phyloP scores from a whole-genome alignment of 2,329 filamentous ascomycete genomes.

The Magnaporthiopsis incrustans region DNA sequence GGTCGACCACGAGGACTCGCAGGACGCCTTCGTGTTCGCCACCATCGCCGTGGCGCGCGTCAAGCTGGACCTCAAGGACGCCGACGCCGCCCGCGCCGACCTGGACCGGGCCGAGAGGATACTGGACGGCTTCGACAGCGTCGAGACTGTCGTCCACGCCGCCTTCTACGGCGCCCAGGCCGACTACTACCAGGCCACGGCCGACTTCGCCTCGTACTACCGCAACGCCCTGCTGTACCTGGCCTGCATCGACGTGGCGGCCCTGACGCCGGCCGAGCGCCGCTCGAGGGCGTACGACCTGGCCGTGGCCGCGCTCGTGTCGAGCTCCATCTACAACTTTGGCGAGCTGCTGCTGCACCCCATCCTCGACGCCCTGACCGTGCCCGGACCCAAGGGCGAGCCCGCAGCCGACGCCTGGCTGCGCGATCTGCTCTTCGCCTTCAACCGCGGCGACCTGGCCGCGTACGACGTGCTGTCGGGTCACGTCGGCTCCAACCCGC shows the following conservation, averaged over 20 bases:
- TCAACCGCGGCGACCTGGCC: slow-evolving; percentile 87
- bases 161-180: slow-evolving; percentile 94
- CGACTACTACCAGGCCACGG: slow-evolving; percentile 87
- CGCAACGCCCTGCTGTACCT: slow-evolving; percentile 96
- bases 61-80: slow-evolving; percentile 71
- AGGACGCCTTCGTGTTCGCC: slow-evolving; percentile 93
- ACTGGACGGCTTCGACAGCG: slow-evolving; percentile 85
- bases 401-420: slow-evolving; percentile 77
- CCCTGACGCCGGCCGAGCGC: slow-evolving; percentile 67
- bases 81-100: slow-evolving; percentile 77
- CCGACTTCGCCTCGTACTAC: slow-evolving; percentile 95
- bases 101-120: slow-evolving; percentile 82
- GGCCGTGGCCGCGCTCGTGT: slow-evolving; percentile 84
- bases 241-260: slow-evolving; percentile 80
- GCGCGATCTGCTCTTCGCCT: slow-evolving; percentile 90
- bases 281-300: slow-evolving; percentile 84
- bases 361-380: slow-evolving; percentile 71
- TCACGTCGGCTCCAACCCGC: slow-evolving; percentile 70
- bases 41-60: slow-evolving; percentile 83
- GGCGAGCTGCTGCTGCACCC: slow-evolving; percentile 97
- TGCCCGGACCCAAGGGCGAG: slow-evolving; percentile 7
- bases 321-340: slow-evolving; percentile 97
- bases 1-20: slow-evolving; percentile 85
- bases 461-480: slow-evolving; percentile 78
- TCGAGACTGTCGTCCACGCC: slow-evolving; percentile 92